A percentile compares a stretch with the other conserved stretches of the same genome.
phyloP scores from a whole-genome alignment of 2,329 filamentous ascomycete species.

The Chalara sp. region DNA sequence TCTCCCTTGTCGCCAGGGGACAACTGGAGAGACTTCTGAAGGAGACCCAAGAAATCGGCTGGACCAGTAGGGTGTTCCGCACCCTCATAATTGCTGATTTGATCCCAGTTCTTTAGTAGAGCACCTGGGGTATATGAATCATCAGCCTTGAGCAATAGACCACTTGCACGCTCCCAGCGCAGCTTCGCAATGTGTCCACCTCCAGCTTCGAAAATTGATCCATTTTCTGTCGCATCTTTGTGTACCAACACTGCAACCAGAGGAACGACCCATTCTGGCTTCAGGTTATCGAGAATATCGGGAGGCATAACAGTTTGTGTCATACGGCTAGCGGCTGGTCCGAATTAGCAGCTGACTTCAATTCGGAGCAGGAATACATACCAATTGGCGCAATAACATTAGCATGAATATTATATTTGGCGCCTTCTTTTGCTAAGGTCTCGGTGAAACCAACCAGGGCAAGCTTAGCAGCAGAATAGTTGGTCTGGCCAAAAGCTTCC shows the following conservation, averaged over 20 bases:
- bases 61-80: slow-evolving; percentile 78
- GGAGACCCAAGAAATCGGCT: slow-evolving; percentile 79
- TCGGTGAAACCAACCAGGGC: slow-evolving; percentile 95
- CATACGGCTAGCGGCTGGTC: slow-evolving; percentile 80
- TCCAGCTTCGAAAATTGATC: slow-evolving; percentile 87
- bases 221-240: slow-evolving; percentile 75
- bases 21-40: slow-evolving; percentile 79
- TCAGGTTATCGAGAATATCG: slow-evolving; percentile 69
- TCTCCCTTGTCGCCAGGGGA: slow-evolving; percentile 63
- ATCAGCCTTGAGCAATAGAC: slow-evolving; percentile 85
- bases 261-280: slow-evolving; percentile 92
- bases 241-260: slow-evolving; percentile 85
- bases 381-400: slow-evolving; percentile 90
- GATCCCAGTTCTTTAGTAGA: slow-evolving; percentile 81
- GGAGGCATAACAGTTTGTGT: slow-evolving; percentile 92
- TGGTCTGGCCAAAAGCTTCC: slow-evolving; percentile 94
- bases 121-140: slow-evolving; percentile 81
- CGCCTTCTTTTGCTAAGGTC: slow-evolving; percentile 93
- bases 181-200: slow-evolving; percentile 90
- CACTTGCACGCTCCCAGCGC: slow-evolving; percentile 88
- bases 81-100: slow-evolving; percentile 78
- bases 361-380: slow-evolving; percentile 9
- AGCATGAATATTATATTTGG: slow-evolving; percentile 94
- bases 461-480: slow-evolving; percentile 96
- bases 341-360: slow-evolving; percentile 12